Percentiles rank a stretch among this genome's conserved stretches.
Conservation (phyloP, 139 green algal species). For the Closterium sp. region DNA sequence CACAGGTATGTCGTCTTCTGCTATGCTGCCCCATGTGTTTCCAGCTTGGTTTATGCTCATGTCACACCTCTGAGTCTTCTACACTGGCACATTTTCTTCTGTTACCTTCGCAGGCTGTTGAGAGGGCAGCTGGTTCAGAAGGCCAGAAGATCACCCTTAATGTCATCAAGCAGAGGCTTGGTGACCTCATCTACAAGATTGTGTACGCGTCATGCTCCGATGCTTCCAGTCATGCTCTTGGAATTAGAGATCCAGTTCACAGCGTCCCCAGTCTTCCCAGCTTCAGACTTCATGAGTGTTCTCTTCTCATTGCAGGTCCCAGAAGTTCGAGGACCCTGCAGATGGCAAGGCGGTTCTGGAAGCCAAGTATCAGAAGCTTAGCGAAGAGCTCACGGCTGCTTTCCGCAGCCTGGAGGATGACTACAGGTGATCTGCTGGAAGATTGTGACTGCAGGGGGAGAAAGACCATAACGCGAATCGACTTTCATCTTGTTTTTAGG, state of each 20-base stretch:
- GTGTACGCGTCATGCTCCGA: constrained; percentile 22
- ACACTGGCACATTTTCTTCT: neutral
- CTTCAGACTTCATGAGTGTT: neutral
- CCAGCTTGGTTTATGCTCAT: neutral
- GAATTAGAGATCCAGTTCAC: neutral
- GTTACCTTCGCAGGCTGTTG: constrained; percentile 68
- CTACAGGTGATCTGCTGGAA: constrained; percentile 69
- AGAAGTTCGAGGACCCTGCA: constrained; percentile 98
- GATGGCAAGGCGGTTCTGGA: constrained; percentile 69
- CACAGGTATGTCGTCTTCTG: constrained; percentile 35
- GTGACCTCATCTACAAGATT: constrained; percentile 71
- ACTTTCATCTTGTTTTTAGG: neutral
- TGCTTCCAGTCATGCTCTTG: no score
- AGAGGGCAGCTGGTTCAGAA: constrained; percentile 76
- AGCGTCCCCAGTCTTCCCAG: neutral
- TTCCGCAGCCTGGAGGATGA: constrained; percentile 96
- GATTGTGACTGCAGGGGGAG: constrained; percentile 24
- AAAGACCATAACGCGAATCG: constrained; percentile 11
- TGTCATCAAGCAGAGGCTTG: constrained; percentile 89
- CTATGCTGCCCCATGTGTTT: neutral
- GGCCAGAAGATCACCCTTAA: constrained; percentile 89
- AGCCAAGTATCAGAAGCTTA: constrained; percentile 73
- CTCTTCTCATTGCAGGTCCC: constrained; percentile 47
- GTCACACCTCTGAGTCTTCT: neutral
- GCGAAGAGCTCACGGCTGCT: constrained; percentile 79